Evolutionary conservation across 768 basidiomycete species (phyloP).

Genomic region (Russula ochroleuca): DNA sequence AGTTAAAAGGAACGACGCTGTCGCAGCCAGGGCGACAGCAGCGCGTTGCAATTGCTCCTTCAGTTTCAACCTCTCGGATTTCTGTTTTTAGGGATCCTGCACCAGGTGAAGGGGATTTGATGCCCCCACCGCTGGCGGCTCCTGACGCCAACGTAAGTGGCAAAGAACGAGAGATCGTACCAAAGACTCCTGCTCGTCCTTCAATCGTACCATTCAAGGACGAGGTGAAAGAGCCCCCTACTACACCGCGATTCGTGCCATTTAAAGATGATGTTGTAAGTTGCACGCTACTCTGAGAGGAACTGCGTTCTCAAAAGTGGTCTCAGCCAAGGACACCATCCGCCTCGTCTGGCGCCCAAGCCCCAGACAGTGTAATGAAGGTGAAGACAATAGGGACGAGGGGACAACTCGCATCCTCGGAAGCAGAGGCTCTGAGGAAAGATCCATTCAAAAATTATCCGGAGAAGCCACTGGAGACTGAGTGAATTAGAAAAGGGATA

Average conservation of each 20-base stretch:
- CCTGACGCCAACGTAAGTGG: conserved; percentile 30
- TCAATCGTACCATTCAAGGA: conserved; percentile 31
- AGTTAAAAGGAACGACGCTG: conserved; percentile 61
- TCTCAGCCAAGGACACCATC: conserved; percentile 33
- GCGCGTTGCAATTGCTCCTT: conserved; percentile 44
- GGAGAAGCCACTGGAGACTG: conserved; percentile 25
- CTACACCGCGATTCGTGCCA: conserved; percentile 60
- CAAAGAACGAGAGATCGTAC: conserved; percentile 32
- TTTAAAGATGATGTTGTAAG: conserved; percentile 65
- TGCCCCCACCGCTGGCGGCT: conserved; percentile 37
- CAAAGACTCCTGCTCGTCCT: conserved; percentile 36
- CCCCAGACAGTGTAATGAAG: conserved; percentile 64
- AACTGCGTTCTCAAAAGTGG: conserved; percentile 27
- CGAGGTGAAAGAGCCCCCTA: conserved; percentile 35
- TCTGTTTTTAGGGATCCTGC: conserved; percentile 60
- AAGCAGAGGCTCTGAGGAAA: conserved; percentile 73
- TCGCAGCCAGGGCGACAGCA: conserved; percentile 57
- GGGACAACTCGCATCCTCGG: conserved; percentile 46
- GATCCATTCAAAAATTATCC: conserved; percentile 79
- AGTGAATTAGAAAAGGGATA: conserved; percentile 1
- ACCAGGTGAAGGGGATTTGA: conserved; percentile 36
- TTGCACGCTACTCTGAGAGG: conserved; percentile 18
- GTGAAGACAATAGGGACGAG: conserved; percentile 45
- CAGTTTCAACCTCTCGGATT: conserved; percentile 50
- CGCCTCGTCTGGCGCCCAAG: conserved; percentile 34